Evolutionary conservation across 179 eudicot species (phyloP).

Genomic region (Pouteria campechiana): DNA sequence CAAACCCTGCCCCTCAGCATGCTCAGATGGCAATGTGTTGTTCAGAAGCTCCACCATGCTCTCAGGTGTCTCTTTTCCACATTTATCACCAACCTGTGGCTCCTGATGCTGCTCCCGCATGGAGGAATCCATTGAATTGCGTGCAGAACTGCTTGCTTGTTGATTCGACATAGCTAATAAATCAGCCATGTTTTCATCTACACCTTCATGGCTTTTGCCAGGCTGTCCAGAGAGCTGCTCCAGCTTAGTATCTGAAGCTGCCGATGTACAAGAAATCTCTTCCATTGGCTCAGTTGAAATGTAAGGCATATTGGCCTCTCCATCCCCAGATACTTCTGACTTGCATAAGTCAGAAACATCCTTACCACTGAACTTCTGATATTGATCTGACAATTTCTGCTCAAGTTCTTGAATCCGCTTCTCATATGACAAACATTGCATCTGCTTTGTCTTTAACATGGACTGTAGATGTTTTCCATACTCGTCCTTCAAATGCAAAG

Average conservation of each 20-base stretch:
- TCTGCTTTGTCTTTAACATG: conserved; percentile 49
- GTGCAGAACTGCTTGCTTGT: no score
- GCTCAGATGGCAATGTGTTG: conserved; percentile 26
- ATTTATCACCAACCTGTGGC: conserved; percentile 29
- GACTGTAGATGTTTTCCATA: conserved; percentile 63
- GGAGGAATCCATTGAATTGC: conserved; percentile 75
- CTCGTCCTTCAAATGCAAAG: conserved; percentile 75
- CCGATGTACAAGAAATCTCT: conserved; percentile 61
- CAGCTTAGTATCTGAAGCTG: conserved; percentile 28
- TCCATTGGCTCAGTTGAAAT: conserved; percentile 57
- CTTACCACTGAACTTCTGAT: conserved; percentile 27
- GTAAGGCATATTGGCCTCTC: conserved; percentile 25
- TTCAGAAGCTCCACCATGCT: conserved; percentile 23
- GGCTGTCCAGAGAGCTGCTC: conserved; percentile 20
- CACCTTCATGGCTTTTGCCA: conserved; percentile 40
- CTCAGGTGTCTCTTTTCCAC: conserved; percentile 29
- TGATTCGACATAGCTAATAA: conserved; percentile 60
- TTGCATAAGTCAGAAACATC: conserved; percentile 41
- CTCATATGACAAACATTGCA: conserved; percentile 83
- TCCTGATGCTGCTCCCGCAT: conserved; percentile 71
- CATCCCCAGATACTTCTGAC: conserved; percentile 55
- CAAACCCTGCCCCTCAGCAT: conserved; percentile 17
- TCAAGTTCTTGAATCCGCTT: conserved; percentile 83
- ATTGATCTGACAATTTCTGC: conserved; percentile 62
- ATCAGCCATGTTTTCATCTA: conserved; percentile 82